Conservation (phyloP, 805 yeast genomes). For the Sungouiella blattae region DNA sequence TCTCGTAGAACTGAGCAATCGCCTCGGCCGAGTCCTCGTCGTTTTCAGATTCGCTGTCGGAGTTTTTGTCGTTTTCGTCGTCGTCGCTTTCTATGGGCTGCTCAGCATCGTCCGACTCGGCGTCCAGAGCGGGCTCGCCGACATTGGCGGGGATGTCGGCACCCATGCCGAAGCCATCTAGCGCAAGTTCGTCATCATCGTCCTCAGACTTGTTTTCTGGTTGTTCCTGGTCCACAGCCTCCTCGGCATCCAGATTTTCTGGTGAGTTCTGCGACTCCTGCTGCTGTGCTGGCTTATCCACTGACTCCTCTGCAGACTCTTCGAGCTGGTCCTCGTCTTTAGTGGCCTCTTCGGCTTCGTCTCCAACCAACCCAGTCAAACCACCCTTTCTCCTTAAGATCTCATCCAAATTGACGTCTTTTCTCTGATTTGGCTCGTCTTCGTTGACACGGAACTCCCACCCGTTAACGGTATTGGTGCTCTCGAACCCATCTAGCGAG, state of each 20-base stretch:
- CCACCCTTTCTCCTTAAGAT: slow-evolving; percentile 87
- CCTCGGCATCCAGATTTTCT: slow-evolving; percentile 14
- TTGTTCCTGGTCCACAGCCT: slow-evolving; percentile 25
- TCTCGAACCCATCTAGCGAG: slow-evolving; percentile 56
- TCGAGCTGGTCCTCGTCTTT: slow-evolving; percentile 13
- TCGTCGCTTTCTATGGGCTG: slow-evolving; percentile 13
- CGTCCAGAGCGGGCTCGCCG: slow-evolving; percentile 5
- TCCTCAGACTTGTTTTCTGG: slow-evolving; percentile 24
- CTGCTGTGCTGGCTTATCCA: slow-evolving; percentile 2
- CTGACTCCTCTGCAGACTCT: slow-evolving; percentile 22
- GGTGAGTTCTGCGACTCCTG: background rate
- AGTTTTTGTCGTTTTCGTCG: slow-evolving; percentile 18
- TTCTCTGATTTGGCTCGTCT: slow-evolving; percentile 24
- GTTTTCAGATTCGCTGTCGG: slow-evolving; percentile 15
- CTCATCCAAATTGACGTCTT: slow-evolving; percentile 81
- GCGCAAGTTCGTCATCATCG: slow-evolving; percentile 40
- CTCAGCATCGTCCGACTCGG: slow-evolving; percentile 10
- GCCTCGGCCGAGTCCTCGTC: slow-evolving; percentile 74
- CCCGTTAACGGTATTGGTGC: slow-evolving; percentile 54
- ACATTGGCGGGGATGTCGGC: slow-evolving; percentile 26
- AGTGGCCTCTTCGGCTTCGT: slow-evolving; percentile 21
- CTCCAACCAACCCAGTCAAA: slow-evolving; percentile 50
- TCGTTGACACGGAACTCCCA: slow-evolving; percentile 75
- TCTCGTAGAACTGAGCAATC: slow-evolving; percentile 70
- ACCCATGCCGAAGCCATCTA: slow-evolving; percentile 47